These are phyloP conservation scores for Umbelopsis sp. DNA, from an alignment of 192 early-diverging fungal genomes.

Conservation along the genomic window DNA sequence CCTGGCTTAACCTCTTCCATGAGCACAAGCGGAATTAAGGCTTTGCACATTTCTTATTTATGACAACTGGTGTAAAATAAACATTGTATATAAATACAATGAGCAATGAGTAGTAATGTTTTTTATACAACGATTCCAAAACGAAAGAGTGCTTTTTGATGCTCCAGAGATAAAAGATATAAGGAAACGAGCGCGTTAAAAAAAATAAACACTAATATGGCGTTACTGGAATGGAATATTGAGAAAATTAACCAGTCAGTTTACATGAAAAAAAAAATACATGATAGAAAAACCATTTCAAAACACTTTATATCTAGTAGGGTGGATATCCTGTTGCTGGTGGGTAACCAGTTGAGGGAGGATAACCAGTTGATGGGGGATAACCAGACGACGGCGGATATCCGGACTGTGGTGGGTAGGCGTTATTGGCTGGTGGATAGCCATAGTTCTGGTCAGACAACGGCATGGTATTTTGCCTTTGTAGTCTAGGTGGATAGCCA, in stretches of 20 bases:
- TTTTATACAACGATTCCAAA: neutral
- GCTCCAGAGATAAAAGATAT: too few species aligned
- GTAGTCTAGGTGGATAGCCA: neutral
- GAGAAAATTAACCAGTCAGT: neutral
- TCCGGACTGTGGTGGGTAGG: neutral
- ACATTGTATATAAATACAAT: too few species aligned
- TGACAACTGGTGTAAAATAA: neutral
- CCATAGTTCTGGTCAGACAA: neutral
- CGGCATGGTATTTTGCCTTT: neutral
- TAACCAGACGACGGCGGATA: constrained; percentile 13
- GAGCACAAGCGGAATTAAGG: constrained; percentile 17
- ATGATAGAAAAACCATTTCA: too few species aligned
- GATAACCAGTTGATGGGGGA: neutral
- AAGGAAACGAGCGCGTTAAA: too few species aligned
- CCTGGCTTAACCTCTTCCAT: constrained; percentile 15
- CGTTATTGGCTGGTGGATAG: neutral
- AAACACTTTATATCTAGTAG: neutral
- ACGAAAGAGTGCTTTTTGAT: too few species aligned
- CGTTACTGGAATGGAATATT: too few species aligned
- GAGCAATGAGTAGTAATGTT: neutral
- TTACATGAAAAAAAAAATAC: neutral
- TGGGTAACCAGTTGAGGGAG: neutral
- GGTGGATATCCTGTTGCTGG: neutral
- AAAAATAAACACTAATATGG: too few species aligned
- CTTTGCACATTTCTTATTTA: neutral